These are phyloP conservation scores for Phytopythium cucurbitacearum DNA, from an alignment of 352 stramenopile genomes.

Conservation along the genomic window DNA sequence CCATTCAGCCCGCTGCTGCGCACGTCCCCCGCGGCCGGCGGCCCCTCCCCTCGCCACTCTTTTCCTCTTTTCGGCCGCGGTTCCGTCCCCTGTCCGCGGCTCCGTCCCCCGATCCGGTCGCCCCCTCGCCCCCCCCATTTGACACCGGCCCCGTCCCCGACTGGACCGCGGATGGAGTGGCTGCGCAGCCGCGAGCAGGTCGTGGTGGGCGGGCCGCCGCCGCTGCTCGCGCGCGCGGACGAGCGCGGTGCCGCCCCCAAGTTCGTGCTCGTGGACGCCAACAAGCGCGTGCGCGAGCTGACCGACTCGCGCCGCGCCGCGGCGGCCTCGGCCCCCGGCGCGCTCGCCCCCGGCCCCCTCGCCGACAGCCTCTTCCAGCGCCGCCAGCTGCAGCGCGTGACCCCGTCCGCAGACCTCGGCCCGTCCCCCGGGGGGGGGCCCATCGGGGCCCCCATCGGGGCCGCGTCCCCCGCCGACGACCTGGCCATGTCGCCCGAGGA, in stretches of 20 bases:
- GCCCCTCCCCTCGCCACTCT: slow-evolving; percentile 3
- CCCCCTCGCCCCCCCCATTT: neutral
- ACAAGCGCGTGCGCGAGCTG: slow-evolving; percentile 70
- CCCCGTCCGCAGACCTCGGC: too few relatives aligned
- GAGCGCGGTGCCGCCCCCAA: slow-evolving; percentile 19
- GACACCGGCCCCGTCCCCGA: too few relatives aligned
- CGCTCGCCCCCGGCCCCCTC: slow-evolving; percentile 6
- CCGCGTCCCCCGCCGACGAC: too few relatives aligned
- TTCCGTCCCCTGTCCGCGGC: neutral
- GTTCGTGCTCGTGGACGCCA: slow-evolving; percentile 69
- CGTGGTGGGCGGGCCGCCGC: slow-evolving; percentile 20
- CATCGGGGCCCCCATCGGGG: too few relatives aligned
- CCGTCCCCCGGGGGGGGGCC: too few relatives aligned
- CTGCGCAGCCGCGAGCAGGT: slow-evolving; percentile 48
- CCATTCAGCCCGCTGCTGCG: slow-evolving; percentile 13
- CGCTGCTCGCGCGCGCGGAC: slow-evolving; percentile 7
- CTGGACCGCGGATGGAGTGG: slow-evolving; percentile 35
- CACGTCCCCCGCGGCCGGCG: slow-evolving; percentile 8
- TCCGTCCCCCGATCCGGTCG: neutral
- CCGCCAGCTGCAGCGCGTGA: slow-evolving; percentile 1
- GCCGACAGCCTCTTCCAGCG: slow-evolving; percentile 17
- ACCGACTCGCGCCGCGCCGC: slow-evolving; percentile 32
- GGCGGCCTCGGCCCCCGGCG: slow-evolving; percentile 5
- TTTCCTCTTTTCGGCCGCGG: neutral
- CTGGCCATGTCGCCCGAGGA: slow-evolving; percentile 44